These are phyloP conservation scores for Wickerhamomyces sp. DNA, from an alignment of 1,139 yeast genomes.

Conservation along the genomic window DNA sequence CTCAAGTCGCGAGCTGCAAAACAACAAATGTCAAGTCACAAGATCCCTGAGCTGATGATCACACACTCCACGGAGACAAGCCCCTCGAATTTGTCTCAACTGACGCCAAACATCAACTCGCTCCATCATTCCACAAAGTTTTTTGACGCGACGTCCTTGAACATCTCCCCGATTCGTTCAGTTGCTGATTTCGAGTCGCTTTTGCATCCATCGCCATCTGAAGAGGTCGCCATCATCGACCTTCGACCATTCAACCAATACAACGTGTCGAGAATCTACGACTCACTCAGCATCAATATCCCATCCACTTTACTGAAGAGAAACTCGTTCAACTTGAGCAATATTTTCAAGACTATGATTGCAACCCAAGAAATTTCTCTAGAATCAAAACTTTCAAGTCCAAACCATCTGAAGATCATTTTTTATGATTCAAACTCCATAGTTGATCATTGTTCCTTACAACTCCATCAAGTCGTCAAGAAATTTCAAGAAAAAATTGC, in stretches of 20 bases:
- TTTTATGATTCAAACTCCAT: slow-evolving; percentile 42
- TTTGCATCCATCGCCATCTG: neutral
- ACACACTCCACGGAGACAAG: neutral
- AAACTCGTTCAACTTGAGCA: slow-evolving; percentile 45
- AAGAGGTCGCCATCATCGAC: slow-evolving; percentile 42
- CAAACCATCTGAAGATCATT: slow-evolving; percentile 31
- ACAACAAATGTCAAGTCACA: neutral
- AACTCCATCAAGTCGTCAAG: slow-evolving; percentile 36
- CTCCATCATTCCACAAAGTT: slow-evolving; percentile 8
- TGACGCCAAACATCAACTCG: slow-evolving; percentile 9
- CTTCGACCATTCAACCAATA: slow-evolving; percentile 60
- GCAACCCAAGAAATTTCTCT: slow-evolving; percentile 30
- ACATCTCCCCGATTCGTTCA: slow-evolving; percentile 10
- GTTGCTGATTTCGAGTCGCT: slow-evolving; percentile 7
- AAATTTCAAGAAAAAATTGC: slow-evolving; percentile 31
- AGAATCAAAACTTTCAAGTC: slow-evolving; percentile 12
- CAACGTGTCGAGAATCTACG: slow-evolving; percentile 38
- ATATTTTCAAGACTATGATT: slow-evolving; percentile 52
- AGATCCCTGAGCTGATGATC: neutral
- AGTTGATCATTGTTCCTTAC: slow-evolving; percentile 29
- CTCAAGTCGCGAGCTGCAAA: neutral
- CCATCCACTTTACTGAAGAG: slow-evolving; percentile 68
- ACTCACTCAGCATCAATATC: slow-evolving; percentile 56
- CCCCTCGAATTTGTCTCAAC: slow-evolving; percentile 1
- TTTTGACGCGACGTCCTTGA: slow-evolving; percentile 9